These are phyloP conservation scores for Sporothrix dimorphospora DNA, from an alignment of 2,329 filamentous ascomycete genomes.

Conservation along the genomic window DNA sequence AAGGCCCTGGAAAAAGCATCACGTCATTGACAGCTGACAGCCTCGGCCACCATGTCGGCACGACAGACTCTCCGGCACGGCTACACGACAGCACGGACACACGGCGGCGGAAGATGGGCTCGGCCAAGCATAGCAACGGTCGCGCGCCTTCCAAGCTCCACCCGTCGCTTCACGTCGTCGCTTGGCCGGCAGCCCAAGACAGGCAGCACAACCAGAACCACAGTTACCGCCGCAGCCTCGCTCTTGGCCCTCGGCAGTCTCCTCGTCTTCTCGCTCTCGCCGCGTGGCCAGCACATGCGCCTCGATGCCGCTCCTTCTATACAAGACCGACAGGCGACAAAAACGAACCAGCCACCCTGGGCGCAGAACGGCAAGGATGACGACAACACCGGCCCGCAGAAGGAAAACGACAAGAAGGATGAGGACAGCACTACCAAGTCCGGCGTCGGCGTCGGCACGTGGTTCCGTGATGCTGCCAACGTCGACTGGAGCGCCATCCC, in stretches of 20 bases:
- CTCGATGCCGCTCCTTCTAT: constrained; percentile 11
- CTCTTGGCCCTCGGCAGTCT: constrained; percentile 21
- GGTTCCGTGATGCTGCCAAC: constrained; percentile 57
- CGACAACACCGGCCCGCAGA: neutral
- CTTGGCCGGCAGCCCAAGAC: neutral
- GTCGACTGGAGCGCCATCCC: constrained; percentile 59
- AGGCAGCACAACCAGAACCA: neutral
- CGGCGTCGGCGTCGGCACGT: constrained; percentile 49
- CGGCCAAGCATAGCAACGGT: neutral
- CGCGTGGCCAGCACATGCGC: constrained; percentile 21
- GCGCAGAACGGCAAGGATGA: constrained; percentile 10
- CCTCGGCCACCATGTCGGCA: constrained; percentile 5
- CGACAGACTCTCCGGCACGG: constrained; percentile 2
- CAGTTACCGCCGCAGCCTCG: neutral
- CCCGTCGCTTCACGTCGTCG: neutral
- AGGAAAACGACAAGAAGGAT: constrained; percentile 35
- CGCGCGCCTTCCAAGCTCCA: no score
- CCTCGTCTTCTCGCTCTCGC: constrained; percentile 12
- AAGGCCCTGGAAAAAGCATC: neutral
- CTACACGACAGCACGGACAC: neutral
- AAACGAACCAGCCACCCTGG: constrained; percentile 17
- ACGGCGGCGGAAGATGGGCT: neutral
- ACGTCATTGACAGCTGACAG: constrained; percentile 10
- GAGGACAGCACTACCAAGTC: constrained; percentile 54
- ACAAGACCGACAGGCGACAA: neutral